These are phyloP conservation scores for Cladophialophora immunda DNA, from an alignment of 2,329 filamentous ascomycete species.

Conservation along the genomic window DNA sequence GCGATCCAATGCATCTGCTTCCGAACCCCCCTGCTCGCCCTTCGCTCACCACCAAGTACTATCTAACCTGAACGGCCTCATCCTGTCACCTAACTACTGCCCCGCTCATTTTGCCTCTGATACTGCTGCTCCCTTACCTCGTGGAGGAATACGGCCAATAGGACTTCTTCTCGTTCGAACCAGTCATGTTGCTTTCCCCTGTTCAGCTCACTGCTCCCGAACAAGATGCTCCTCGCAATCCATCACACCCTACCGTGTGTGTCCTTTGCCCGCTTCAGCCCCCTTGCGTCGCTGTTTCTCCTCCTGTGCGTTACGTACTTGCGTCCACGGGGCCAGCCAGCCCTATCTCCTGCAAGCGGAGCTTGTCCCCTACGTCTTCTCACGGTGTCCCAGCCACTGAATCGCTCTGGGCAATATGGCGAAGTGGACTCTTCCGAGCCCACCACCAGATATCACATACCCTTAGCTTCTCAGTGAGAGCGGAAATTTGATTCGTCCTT, in stretches of 20 bases:
- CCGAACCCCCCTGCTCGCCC: neutral
- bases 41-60: neutral
- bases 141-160: conserved; percentile 1
- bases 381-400: conserved; percentile 1
- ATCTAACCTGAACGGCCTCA: conserved; percentile 5
- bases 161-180: neutral
- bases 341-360: neutral
- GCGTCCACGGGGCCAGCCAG: neutral
- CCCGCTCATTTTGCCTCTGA: conserved; percentile 7
- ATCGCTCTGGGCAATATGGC: conserved; percentile 4
- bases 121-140: neutral
- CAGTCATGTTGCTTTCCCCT: neutral
- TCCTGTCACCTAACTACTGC: conserved; percentile 7
- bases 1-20: neutral
- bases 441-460: conserved; percentile 12
- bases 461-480: conserved; percentile 15
- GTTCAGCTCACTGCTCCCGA: conserved; percentile 1
- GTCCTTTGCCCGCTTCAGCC: neutral
- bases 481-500: conserved; percentile 37
- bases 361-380: neutral
- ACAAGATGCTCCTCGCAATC: neutral
- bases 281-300: conserved; percentile 3
- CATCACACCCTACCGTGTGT: conserved; percentile 6
- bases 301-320: neutral
- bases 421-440: conserved; percentile 14